Conservation (phyloP, 148 eudicot genomes). For the Pouteria glomerata region DNA sequence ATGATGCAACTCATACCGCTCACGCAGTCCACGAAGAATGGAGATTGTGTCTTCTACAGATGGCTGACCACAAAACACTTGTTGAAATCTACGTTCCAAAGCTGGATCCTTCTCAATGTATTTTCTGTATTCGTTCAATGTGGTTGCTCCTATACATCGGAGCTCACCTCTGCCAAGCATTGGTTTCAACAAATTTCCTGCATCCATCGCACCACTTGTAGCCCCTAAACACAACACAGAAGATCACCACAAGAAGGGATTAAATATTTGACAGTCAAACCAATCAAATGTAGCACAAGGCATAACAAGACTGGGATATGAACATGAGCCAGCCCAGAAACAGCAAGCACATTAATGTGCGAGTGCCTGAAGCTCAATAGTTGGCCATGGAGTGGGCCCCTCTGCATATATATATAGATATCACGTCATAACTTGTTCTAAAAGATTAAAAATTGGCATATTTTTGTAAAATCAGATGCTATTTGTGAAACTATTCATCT, state of each 20-base stretch:
- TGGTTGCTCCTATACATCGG: conserved; percentile 94
- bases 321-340: not conserved
- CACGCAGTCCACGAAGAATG: conserved; percentile 92
- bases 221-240: conserved; percentile 45
- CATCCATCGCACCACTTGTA: conserved; percentile 90
- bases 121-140: conserved; percentile 85
- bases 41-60: conserved; percentile 96
- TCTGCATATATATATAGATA: not conserved
- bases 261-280: not conserved
- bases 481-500: no score
- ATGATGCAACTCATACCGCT: conserved; percentile 93
- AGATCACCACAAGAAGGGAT: not conserved
- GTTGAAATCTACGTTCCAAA: conserved; percentile 95
- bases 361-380: no score
- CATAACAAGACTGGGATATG: not conserved
- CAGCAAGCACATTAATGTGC: not conserved
- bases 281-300: not conserved
- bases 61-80: conserved; percentile 88
- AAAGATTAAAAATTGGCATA: not conserved
- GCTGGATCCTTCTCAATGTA: conserved; percentile 98
- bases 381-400: not conserved
- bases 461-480: not conserved
- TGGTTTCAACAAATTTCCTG: conserved; percentile 81
- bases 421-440: not conserved
- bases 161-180: conserved; percentile 98